Evolutionary conservation across 208 protist species (phyloP), one percentile per base, ranked within the genome.

Genomic region (Vickermania ingenoplastis): DNA sequence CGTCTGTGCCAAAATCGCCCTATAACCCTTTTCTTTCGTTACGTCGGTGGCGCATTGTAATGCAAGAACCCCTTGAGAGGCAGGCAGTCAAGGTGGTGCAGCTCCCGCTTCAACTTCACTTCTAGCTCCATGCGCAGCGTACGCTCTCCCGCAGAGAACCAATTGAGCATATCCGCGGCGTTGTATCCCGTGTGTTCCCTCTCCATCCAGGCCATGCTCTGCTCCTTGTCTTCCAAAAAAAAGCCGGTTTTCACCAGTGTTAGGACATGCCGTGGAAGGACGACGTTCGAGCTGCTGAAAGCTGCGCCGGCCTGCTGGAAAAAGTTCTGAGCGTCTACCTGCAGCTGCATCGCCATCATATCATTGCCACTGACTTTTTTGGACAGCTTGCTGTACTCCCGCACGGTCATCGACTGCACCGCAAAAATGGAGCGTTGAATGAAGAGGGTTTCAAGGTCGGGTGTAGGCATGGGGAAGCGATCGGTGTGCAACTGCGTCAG

Each of bases 261-360:
- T 3, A 84, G 54, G 17, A 90, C 70, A 69, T 89, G 68, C 62
- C 83, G 67, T 24, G 83, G 75, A 3, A 86, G 26, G 5, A 86
- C 79, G 21, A 91, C 65, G 7, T 70, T 77, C 21, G 63, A 57
- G 30, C 66, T 67, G 17, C 87, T 81, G 53, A 91, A 81, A 4
- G 69, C 61, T 11, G 65, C 50, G 22, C 62, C 72, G 3, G 77
- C 77, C 57, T 86, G 79, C 66, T 94, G 81, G 50, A 83, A 76
- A 60, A 94, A 89, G 53, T 59, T 73, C 64, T 94, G 83, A 25
- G 71, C 79, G 31, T 94, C 87, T 13, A 94, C 82, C 69, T 82
- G 79, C 24, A 94, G 60, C 77, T 89, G 78, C 87, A 90, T 91
- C 30, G 91, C 81, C 25, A 83, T 65, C 28, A 81, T 63, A 59